Evolutionary conservation across 2,329 filamentous ascomycete species (phyloP), one percentile per base, ranked within the genome.

Genomic region (Penicillium paneum): DNA sequence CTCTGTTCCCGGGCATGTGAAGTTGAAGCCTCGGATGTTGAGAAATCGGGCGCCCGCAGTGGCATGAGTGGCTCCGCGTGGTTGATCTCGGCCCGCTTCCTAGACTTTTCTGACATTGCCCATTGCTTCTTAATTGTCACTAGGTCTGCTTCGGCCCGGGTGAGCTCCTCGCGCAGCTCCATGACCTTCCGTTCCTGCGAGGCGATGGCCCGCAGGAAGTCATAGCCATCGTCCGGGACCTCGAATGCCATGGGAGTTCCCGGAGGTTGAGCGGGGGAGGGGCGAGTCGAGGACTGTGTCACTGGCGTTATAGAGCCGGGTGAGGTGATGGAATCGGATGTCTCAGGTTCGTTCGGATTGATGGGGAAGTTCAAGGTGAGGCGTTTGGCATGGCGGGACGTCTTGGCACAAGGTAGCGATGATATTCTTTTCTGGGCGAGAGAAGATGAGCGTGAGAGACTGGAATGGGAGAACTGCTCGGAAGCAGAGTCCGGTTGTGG

Each of bases 131-230:
- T 97, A 58, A 99, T 78, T 39, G 78, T 82, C 43, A 79, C 78
- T 38, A 99, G 78, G 43, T 96, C 89, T 12, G 78, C 76, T 70
- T 99, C 93, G 6, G 94, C 93, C 56, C 86, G 87, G 24, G 79
- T 77, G n/a, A 99, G 79, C 72, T 97, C 93, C 71, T 99, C 94
- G 56, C 87, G 88, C 49, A 99, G 78, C 74, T 97, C 94, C 54
- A 99, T 77, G 1, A 99, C 93, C 62, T 85, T 86, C 54, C 94
- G 83, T 76, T 99, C 94, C 75, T 97, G 92, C 13, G 90, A 87
- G 41, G 94, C 94, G 65, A 99, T 88, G 54, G 92, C 89, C 57
- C 91, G 92, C 61, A 99, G 86, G 66, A 97, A 89, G 47, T 86
- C 80, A 65, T 81, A 82, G 48, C 83, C 78, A 57, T 87, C 84